These are phyloP conservation scores for Malus hybrid DNA, from an alignment of 331 rosid genomes.

Conservation along the genomic window DNA sequence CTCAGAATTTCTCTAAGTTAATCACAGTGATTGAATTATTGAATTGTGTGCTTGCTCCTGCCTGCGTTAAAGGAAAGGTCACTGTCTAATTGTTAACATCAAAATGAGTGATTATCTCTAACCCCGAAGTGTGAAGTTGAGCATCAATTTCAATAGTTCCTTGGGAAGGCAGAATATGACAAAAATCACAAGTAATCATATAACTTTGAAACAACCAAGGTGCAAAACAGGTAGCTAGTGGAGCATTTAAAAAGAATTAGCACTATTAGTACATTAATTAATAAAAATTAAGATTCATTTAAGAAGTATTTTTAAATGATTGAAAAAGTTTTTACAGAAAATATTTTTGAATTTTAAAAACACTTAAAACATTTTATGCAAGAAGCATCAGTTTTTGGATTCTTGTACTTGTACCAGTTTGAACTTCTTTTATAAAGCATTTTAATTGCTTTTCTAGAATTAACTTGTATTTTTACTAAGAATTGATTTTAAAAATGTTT, in stretches of 20 bases:
- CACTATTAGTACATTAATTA: not conserved
- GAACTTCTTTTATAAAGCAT: accelerated
- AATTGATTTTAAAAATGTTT: too few relatives aligned
- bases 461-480: too few relatives aligned
- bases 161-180: not conserved
- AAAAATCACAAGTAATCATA: not conserved
- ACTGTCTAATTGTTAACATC: not conserved
- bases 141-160: not conserved
- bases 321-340: accelerated
- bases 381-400: too few relatives aligned
- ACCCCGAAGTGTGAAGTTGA: not conserved
- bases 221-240: conserved; percentile 9
- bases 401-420: too few relatives aligned
- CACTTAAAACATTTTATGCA: too few relatives aligned
- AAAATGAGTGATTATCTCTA: not conserved
- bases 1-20: too few relatives aligned
- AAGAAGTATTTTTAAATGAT: too few relatives aligned
- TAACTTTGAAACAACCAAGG: not conserved
- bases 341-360: too few relatives aligned
- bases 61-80: not conserved
- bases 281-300: not conserved
- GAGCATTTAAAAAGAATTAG: not conserved
- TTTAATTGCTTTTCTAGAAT: too few relatives aligned
- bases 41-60: not conserved
- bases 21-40: not conserved